Evolutionary conservation across 2,329 filamentous ascomycete genomes (phyloP).

Genomic region (Hypoxylon sp.): DNA sequence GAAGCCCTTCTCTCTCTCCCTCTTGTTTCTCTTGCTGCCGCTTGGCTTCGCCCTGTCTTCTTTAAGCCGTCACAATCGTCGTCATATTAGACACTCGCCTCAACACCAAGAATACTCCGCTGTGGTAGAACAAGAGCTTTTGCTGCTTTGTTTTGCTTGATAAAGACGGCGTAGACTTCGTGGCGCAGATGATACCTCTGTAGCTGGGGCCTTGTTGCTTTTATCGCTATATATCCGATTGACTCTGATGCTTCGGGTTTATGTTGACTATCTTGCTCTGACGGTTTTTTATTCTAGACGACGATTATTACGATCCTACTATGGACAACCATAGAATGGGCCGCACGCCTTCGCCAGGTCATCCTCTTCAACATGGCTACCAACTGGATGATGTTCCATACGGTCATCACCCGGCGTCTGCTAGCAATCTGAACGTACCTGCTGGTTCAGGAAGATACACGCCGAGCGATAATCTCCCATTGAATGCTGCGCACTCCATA

Average conservation of each 20-base stretch:
- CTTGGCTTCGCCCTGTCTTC: slow-evolving; percentile 19
- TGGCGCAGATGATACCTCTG: slow-evolving; percentile 42
- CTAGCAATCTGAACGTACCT: slow-evolving; percentile 76
- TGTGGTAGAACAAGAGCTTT: slow-evolving; percentile 33
- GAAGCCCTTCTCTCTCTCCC: slow-evolving; percentile 11
- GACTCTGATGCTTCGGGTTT: slow-evolving; percentile 12
- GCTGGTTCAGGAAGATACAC: slow-evolving; percentile 70
- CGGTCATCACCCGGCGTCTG: slow-evolving; percentile 59
- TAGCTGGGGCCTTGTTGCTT: slow-evolving; percentile 25
- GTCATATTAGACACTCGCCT: slow-evolving; percentile 27
- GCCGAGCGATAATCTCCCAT: slow-evolving; percentile 81
- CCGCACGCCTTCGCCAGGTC: slow-evolving; percentile 82
- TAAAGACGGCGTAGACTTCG: slow-evolving; percentile 33
- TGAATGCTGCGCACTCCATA: slow-evolving; percentile 81
- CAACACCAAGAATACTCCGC: slow-evolving; percentile 18
- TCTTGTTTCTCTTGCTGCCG: slow-evolving; percentile 25
- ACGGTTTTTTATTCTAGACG: slow-evolving; percentile 59
- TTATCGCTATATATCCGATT: slow-evolving; percentile 19
- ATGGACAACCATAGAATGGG: slow-evolving; percentile 70
- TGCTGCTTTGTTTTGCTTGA: slow-evolving; percentile 27
- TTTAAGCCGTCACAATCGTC: slow-evolving; percentile 24
- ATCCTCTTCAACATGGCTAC: slow-evolving; percentile 81
- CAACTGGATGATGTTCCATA: slow-evolving; percentile 86
- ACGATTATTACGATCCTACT: slow-evolving; percentile 72
- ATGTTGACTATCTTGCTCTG: slow-evolving; percentile 29